Evolutionary conservation across 139 green algal species (phyloP), one percentile per base, ranked within the genome.

Genomic region (Picochlorum sp.): DNA sequence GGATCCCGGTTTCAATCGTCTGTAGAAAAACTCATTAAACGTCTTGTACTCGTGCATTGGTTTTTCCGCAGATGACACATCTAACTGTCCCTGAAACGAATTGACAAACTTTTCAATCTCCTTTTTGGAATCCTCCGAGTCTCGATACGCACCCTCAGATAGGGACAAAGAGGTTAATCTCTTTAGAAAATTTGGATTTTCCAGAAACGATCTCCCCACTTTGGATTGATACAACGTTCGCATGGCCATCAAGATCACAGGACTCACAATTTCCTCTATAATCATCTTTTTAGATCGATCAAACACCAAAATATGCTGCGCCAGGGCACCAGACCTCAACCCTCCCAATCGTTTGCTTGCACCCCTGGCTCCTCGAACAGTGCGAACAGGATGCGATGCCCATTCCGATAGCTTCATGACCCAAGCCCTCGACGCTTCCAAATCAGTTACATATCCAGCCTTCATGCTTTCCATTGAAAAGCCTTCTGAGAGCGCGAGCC

Each of bases 1-100:
- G 3, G 76, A 59, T 16, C 44, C 66, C 0, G 81, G 69, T 62
- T 81, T 82, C 18, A 88, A 70, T 34, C 72, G 67, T 5, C 82
- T 62, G 9, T 82, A 81, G 70, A 88, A 88, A 72, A 87, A 88
- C 52, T 82, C 65, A 62, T 88, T 85, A 69, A 87, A 85, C 38
- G 60, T 79, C 7, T 49, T 65, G 73, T 78, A 88, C 37, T 58
- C 24, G 3, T 77, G 60, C 3, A 86, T 45, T 7, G 77, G 77
- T 24, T 81, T 65, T 51, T 65, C 63, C 24, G 62, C 65, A 13
- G 71, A 63, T 7, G 47, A 49, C 5, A 63, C 14, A 61, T 77
- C 54, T 58, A 86, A 66, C 20, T 80, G 24, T 0, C 68, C 68
- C 14, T 31, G 30, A 56, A 75, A 85, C 7, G 21, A 52, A 59